phyloP scores from a whole-genome alignment of 495 filamentous ascomycete genomes.

The Podospora tetraspora region DNA sequence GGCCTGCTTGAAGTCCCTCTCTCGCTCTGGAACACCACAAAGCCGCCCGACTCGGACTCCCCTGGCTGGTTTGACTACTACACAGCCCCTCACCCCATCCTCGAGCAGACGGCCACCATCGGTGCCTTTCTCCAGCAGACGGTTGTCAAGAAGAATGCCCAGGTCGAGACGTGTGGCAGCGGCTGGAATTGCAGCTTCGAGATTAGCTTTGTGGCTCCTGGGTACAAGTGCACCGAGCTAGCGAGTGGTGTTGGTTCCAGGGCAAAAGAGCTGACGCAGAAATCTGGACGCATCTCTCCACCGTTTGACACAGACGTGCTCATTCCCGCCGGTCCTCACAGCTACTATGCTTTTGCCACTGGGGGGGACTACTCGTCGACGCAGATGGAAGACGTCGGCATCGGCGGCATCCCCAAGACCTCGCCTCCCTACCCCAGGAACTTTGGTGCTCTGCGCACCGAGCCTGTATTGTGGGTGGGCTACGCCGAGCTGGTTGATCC shows the following conservation, averaged over 20 bases:
- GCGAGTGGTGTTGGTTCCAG: conserved; percentile 30
- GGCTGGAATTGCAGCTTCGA: conserved; percentile 37
- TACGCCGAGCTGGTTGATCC: conserved; percentile 25
- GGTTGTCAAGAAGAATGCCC: conserved; percentile 22
- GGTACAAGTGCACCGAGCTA: conserved; percentile 34
- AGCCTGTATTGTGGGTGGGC: conserved; percentile 36
- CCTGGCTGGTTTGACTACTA: conserved; percentile 37
- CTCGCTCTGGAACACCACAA: conserved; percentile 35
- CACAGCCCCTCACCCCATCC: conserved; percentile 23
- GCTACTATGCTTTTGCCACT: conserved; percentile 32
- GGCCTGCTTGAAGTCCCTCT: conserved; percentile 27
- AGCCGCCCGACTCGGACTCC: conserved; percentile 6
- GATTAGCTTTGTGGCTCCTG: conserved; percentile 32
- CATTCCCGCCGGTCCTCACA: conserved; percentile 29
- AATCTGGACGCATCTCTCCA: conserved; percentile 25
- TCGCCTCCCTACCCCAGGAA: conserved; percentile 29
- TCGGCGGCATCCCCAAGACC: conserved; percentile 27
- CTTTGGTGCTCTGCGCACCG: conserved; percentile 36
- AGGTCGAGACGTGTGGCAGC: conserved; percentile 31
- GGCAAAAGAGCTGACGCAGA: conserved; percentile 24
- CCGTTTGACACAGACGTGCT: conserved; percentile 31
- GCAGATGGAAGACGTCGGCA: conserved; percentile 30
- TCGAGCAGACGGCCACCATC: conserved; percentile 25
- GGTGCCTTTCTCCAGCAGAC: conserved; percentile 30
- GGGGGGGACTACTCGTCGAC: conserved; percentile 34